These are phyloP conservation scores for Tetracentron sinense DNA, from an alignment of 164 flowering plant genomes.

Conservation along the genomic window DNA sequence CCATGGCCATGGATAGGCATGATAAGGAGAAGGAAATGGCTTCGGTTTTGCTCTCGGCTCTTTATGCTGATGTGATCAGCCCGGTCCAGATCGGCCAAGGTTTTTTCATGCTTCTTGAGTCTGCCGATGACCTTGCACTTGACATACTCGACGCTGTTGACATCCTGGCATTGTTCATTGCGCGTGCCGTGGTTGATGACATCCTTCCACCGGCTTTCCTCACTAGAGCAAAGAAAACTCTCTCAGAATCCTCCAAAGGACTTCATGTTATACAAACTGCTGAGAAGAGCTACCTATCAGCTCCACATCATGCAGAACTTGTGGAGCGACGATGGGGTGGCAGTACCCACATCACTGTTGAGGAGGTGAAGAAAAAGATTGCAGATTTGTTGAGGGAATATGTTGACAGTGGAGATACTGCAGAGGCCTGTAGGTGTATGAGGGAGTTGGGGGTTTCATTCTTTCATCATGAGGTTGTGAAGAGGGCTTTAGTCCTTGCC, in stretches of 20 bases:
- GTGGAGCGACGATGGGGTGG: slow-evolving; percentile 98
- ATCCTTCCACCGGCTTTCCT: slow-evolving; percentile 94
- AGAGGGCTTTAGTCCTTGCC: slow-evolving; percentile 74
- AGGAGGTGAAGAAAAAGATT: slow-evolving; percentile 91
- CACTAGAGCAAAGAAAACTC: slow-evolving; percentile 59
- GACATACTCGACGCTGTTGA: slow-evolving; percentile 93
- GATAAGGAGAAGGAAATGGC: slow-evolving; percentile 99
- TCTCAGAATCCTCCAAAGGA: slow-evolving; percentile 76
- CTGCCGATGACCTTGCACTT: slow-evolving; percentile 90
- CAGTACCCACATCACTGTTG: slow-evolving; percentile 80
- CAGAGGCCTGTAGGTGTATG: slow-evolving; percentile 90
- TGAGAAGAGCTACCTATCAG: slow-evolving; percentile 96
- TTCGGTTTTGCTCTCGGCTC: slow-evolving; percentile 86
- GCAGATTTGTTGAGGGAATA: slow-evolving; percentile 80
- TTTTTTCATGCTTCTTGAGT: slow-evolving; percentile 82
- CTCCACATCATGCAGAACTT: slow-evolving; percentile 99
- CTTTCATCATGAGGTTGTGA: slow-evolving; percentile 96
- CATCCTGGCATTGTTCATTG: slow-evolving; percentile 79
- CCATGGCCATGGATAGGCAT: slow-evolving; percentile 95
- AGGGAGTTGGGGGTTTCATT: slow-evolving; percentile 84
- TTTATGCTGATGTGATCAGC: slow-evolving; percentile 85
- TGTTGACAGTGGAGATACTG: slow-evolving; percentile 79
- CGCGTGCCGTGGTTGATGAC: slow-evolving; percentile 98
- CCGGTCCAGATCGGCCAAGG: slow-evolving; percentile 85
- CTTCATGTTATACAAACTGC: slow-evolving; percentile 74